phyloP scores from a whole-genome alignment of 352 stramenopile genomes.

The Phytophthora cactorum region DNA sequence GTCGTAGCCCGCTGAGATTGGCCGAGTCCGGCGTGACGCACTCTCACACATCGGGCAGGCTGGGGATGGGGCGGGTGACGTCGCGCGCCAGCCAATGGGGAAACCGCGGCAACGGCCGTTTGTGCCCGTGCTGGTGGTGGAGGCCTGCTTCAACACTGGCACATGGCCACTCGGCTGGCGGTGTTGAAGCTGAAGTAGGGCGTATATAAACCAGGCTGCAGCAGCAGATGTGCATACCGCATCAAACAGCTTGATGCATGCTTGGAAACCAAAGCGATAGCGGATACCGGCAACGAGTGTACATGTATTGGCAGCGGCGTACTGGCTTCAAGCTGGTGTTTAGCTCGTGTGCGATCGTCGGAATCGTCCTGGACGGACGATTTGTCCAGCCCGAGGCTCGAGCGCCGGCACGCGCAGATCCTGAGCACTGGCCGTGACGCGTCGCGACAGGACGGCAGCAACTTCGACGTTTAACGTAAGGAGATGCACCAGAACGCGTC shows the following conservation, averaged over 20 bases:
- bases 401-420: conserved; percentile 20
- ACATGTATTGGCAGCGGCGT: background rate
- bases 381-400: background rate
- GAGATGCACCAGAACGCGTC: conserved; percentile 20
- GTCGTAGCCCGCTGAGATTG: conserved; percentile 6
- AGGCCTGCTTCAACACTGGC: conserved; percentile 19
- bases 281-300: background rate
- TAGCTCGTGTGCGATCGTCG: background rate
- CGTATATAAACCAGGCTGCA: background rate
- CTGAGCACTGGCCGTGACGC: conserved; percentile 40
- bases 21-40: conserved; percentile 26
- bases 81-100: conserved; percentile 3
- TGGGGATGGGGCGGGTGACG: conserved; percentile 28
- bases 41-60: background rate
- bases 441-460: conserved; percentile 39
- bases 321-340: background rate
- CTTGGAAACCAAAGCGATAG: background rate
- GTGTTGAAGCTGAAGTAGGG: background rate
- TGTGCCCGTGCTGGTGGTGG: conserved; percentile 29
- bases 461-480: conserved; percentile 1
- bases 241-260: background rate
- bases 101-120: background rate
- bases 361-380: background rate
- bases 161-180: conserved; percentile 9
- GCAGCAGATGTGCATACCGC: background rate